Evolutionary conservation across 345 rosid genomes (phyloP).

Genomic region (Mangifera indica): DNA sequence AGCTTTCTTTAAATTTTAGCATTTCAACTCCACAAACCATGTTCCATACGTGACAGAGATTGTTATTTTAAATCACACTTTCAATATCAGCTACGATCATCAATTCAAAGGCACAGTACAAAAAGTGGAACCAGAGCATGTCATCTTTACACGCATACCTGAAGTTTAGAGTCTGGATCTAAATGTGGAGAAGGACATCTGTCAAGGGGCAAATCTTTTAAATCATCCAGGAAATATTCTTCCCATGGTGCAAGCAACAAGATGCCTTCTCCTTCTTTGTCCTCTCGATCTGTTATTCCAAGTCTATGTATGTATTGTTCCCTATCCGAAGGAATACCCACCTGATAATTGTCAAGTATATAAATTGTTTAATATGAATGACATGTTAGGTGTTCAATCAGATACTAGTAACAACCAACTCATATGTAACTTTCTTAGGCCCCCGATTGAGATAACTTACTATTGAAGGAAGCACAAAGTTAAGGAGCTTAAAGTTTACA

Average conservation of each 20-base stretch:
- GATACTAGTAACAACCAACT: not conserved
- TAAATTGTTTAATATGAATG: slow-evolving; percentile 4
- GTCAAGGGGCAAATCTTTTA: slow-evolving; percentile 78
- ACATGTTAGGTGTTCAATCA: not conserved
- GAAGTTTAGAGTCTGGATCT: slow-evolving; percentile 51
- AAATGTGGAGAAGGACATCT: slow-evolving; percentile 52
- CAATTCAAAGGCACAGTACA: not conserved
- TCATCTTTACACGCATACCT: slow-evolving; percentile 40
- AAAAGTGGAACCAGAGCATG: slow-evolving; percentile 7
- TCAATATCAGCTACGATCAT: no score
- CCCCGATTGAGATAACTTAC: no score
- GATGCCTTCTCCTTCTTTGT: slow-evolving; percentile 79
- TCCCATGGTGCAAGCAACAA: slow-evolving; percentile 95
- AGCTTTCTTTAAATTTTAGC: no score
- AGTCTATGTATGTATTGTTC: slow-evolving; percentile 88
- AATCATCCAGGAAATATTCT: slow-evolving; percentile 77
- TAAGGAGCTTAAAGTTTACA: no score
- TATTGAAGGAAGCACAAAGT: no score
- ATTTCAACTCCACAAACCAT: no score
- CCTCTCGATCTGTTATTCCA: slow-evolving; percentile 89
- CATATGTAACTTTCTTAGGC: not conserved
- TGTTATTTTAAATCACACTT: no score
- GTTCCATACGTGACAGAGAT: no score
- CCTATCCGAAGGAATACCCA: slow-evolving; percentile 73
- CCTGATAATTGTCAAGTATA: slow-evolving; percentile 40